A percentile compares a stretch with the other conserved stretches of the same genome.
Conservation (phyloP, 2,329 filamentous ascomycete species). For the Chaetothyriales sp. region DNA sequence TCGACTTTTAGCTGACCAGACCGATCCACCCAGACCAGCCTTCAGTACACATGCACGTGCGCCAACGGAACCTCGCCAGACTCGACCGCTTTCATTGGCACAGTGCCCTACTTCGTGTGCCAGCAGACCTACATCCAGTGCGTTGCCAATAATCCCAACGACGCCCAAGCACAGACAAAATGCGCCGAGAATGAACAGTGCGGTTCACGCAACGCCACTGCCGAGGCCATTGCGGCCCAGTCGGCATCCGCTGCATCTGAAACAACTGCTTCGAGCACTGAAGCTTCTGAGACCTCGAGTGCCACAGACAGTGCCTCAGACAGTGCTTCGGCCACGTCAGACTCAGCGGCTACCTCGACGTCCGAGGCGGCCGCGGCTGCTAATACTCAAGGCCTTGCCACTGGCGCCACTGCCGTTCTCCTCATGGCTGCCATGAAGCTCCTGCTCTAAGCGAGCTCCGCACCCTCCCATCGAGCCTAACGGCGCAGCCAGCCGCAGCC, state of each 20-base stretch:
- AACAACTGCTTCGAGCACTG: slow-evolving; percentile 22
- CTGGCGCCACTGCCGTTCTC: slow-evolving; percentile 36
- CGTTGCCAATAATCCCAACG: slow-evolving; percentile 30
- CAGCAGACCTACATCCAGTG: slow-evolving; percentile 36
- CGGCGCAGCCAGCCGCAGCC: background rate
- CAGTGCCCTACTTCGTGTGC: slow-evolving; percentile 48
- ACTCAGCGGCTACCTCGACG: slow-evolving; percentile 20
- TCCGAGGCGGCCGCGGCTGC: slow-evolving; percentile 30
- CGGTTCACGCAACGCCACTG: slow-evolving; percentile 34
- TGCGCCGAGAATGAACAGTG: slow-evolving; percentile 38
- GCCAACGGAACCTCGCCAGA: slow-evolving; percentile 39
- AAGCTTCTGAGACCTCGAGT: slow-evolving; percentile 20
- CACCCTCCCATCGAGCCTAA: background rate
- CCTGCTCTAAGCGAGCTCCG: slow-evolving; percentile 32
- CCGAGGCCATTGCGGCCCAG: slow-evolving; percentile 19
- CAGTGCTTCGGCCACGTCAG: slow-evolving; percentile 20
- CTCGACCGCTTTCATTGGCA: slow-evolving; percentile 40
- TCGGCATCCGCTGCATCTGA: slow-evolving; percentile 16
- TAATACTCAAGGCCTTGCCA: slow-evolving; percentile 36
- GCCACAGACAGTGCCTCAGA: slow-evolving; percentile 20
- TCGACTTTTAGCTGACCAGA: slow-evolving; percentile 7
- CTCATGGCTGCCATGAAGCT: slow-evolving; percentile 43
- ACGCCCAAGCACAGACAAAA: slow-evolving; percentile 30
- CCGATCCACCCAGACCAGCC: slow-evolving; percentile 28
- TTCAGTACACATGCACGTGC: slow-evolving; percentile 45